Percentiles rank a stretch among this genome's conserved stretches.
phyloP scores from a whole-genome alignment of 2,329 filamentous ascomycete species.

The Neofusicoccum cordaticola region DNA sequence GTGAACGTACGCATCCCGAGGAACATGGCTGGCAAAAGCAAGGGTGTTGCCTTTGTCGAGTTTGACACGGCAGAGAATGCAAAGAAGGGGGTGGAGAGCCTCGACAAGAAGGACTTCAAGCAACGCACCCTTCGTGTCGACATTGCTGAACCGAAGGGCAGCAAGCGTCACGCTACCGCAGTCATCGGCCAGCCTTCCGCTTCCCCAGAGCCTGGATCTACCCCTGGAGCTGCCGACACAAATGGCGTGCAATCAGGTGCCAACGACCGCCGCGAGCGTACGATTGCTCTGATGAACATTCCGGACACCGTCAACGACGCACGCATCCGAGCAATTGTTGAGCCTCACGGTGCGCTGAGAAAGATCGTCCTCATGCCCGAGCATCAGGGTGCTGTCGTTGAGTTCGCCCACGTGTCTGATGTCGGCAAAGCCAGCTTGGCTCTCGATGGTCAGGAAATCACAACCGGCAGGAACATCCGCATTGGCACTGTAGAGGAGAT shows the following conservation, averaged over 20 bases:
- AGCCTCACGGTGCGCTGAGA: constrained; percentile 66
- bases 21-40: constrained; percentile 65
- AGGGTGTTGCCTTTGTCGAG: constrained; percentile 77
- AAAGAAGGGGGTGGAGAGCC: constrained; percentile 31
- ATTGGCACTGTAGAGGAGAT: constrained; percentile 54
- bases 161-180: constrained; percentile 63
- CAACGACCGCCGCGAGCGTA: constrained; percentile 53
- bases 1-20: constrained; percentile 69
- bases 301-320: constrained; percentile 91
- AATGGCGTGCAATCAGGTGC: constrained; percentile 33
- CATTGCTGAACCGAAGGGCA: constrained; percentile 61
- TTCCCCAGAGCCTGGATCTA: constrained; percentile 23
- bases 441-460: constrained; percentile 39
- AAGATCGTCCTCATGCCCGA: constrained; percentile 78
- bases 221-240: constrained; percentile 7
- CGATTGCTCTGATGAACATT: constrained; percentile 77
- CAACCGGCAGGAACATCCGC: constrained; percentile 38
- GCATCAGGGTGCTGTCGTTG: constrained; percentile 81
- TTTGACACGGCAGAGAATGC: constrained; percentile 57
- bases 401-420: constrained; percentile 68
- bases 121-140: constrained; percentile 33
- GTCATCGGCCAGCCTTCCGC: constrained; percentile 53
- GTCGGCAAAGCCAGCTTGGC: constrained; percentile 67
- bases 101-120: constrained; percentile 33
- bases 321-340: constrained; percentile 70